phyloP scores from a whole-genome alignment of 148 eudicot genomes.

The Oxyria digyna region DNA sequence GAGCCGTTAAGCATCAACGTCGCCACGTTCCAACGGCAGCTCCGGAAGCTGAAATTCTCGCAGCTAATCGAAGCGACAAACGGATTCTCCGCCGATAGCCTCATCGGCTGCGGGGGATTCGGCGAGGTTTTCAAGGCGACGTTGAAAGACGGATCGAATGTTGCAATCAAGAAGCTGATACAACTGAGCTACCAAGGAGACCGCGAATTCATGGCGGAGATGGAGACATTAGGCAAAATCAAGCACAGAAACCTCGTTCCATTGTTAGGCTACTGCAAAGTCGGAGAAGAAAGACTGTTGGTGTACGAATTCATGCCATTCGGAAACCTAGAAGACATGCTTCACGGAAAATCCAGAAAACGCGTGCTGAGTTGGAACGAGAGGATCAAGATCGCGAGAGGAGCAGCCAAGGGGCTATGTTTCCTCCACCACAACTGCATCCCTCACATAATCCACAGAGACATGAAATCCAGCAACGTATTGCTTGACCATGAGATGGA shows the following conservation, averaged over 20 bases:
- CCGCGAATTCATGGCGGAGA: slow-evolving; percentile 90
- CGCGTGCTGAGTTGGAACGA: slow-evolving; percentile 78
- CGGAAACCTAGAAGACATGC: slow-evolving; percentile 94
- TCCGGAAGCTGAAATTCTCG: slow-evolving; percentile 78
- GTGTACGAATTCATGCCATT: slow-evolving; percentile 84
- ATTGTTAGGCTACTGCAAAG: slow-evolving; percentile 77
- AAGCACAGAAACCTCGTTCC: slow-evolving; percentile 90
- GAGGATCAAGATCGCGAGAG: slow-evolving; percentile 80
- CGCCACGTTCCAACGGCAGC: slow-evolving; percentile 81
- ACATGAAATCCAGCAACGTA: slow-evolving; percentile 96
- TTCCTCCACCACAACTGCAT: slow-evolving; percentile 97
- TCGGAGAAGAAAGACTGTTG: slow-evolving; percentile 84
- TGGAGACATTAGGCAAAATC: slow-evolving; percentile 94
- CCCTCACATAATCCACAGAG: slow-evolving; percentile 91
- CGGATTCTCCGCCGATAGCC: slow-evolving; percentile 85
- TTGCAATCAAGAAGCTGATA: slow-evolving; percentile 89
- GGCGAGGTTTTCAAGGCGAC: slow-evolving; percentile 96
- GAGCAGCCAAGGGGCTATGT: slow-evolving; percentile 86
- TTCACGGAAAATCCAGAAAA: slow-evolving; percentile 37
- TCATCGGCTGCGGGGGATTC: slow-evolving; percentile 89
- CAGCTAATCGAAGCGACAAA: slow-evolving; percentile 91
- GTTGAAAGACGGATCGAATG: slow-evolving; percentile 77
- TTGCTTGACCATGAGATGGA: slow-evolving; percentile 71
- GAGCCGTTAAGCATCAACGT: slow-evolving; percentile 96
- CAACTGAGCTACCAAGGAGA: slow-evolving; percentile 89